Conservation (phyloP, 2,329 filamentous ascomycete genomes). For the Pestalotiopsis sp. region DNA sequence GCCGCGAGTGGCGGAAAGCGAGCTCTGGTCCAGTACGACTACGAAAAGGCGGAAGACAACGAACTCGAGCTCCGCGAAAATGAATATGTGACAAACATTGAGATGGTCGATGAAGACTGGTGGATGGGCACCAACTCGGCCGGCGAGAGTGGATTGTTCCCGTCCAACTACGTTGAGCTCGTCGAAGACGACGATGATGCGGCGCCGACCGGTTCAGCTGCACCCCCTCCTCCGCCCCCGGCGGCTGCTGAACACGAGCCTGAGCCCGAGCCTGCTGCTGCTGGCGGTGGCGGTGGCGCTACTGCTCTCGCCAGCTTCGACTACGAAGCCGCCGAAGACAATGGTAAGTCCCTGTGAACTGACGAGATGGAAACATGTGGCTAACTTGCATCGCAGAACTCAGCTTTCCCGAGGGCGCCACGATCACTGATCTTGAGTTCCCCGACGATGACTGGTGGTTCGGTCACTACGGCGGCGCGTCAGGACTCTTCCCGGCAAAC, state of each 20-base stretch:
- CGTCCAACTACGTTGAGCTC: constrained; percentile 94
- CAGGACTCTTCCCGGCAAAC: constrained; percentile 82
- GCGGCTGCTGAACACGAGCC: constrained; percentile 39
- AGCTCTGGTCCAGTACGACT: constrained; percentile 88
- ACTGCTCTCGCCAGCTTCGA: constrained; percentile 90
- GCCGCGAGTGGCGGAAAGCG: constrained; percentile 61
- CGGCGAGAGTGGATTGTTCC: constrained; percentile 89
- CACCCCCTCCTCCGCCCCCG: constrained; percentile 35
- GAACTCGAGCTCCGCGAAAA: constrained; percentile 91
- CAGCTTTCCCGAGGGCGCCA: constrained; percentile 89
- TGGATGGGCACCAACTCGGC: constrained; percentile 91
- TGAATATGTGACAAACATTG: constrained; percentile 86
- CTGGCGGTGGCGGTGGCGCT: constrained; percentile 50
- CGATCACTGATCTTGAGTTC: constrained; percentile 83
- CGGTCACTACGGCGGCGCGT: constrained; percentile 77
- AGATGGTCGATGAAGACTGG: constrained; percentile 98
- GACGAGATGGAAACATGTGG: constrained; percentile 36
- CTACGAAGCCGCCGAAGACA: constrained; percentile 96
- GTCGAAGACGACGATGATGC: constrained; percentile 62
- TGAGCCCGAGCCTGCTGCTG: constrained; percentile 39
- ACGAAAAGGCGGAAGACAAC: constrained; percentile 97
- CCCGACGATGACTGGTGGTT: constrained; percentile 99
- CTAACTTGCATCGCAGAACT: constrained; percentile 48
- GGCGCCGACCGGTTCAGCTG: constrained; percentile 27
- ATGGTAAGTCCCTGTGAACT: constrained; percentile 54